These are phyloP conservation scores for Amylostereum chailletii DNA, from an alignment of 1,284 basidiomycete genomes.

Conservation along the genomic window DNA sequence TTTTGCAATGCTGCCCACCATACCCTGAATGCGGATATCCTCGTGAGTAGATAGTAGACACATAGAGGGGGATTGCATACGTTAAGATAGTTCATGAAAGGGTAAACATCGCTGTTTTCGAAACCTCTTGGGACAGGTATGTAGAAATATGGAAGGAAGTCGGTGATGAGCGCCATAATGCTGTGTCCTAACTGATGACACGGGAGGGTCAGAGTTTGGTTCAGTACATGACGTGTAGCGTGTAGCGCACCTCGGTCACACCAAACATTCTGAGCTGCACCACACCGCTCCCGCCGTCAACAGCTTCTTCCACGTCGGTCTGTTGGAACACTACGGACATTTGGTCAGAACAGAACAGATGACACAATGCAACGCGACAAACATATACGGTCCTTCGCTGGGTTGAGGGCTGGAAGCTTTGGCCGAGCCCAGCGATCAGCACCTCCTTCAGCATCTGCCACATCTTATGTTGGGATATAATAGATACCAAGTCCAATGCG, in stretches of 20 bases:
- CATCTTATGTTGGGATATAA: background rate
- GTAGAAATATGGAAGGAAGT: slow-evolving; percentile 90
- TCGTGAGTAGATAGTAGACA: background rate
- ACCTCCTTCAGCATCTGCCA: slow-evolving; percentile 60
- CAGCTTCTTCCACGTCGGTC: slow-evolving; percentile 80
- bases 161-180: slow-evolving; percentile 73
- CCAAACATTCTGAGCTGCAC: slow-evolving; percentile 76
- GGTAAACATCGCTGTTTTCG: slow-evolving; percentile 50
- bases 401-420: slow-evolving; percentile 43
- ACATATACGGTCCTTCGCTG: slow-evolving; percentile 57
- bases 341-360: background rate
- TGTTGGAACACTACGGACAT: slow-evolving; percentile 74
- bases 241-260: slow-evolving; percentile 63
- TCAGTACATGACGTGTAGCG: background rate
- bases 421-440: slow-evolving; percentile 77
- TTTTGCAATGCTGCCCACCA: slow-evolving; percentile 33
- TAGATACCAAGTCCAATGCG: background rate
- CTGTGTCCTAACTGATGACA: slow-evolving; percentile 70
- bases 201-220: slow-evolving; percentile 1
- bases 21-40: slow-evolving; percentile 18
- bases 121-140: slow-evolving; percentile 82
- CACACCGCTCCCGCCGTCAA: slow-evolving; percentile 35
- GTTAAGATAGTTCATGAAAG: slow-evolving; percentile 70
- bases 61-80: slow-evolving; percentile 33
- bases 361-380: slow-evolving; percentile 8